Conservation (phyloP, 2,329 filamentous ascomycete genomes). For the Penicillium sumatraense region DNA sequence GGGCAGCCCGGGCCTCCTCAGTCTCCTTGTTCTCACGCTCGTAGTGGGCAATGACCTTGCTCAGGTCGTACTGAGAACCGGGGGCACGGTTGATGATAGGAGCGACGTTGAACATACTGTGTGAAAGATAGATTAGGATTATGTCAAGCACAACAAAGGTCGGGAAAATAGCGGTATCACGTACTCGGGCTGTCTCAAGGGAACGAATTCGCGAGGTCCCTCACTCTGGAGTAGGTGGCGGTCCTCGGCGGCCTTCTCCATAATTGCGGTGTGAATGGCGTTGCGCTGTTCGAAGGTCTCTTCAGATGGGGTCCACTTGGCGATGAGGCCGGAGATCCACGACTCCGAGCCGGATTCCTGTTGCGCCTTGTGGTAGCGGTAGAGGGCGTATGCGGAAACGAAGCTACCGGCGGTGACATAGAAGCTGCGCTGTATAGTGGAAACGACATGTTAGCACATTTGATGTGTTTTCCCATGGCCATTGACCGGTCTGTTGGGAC, state of each 20-base stretch:
- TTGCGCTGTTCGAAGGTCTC: slow-evolving; percentile 61
- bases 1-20: slow-evolving; percentile 60
- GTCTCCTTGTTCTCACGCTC: slow-evolving; percentile 60
- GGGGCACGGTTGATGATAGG: slow-evolving; percentile 67
- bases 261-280: slow-evolving; percentile 61
- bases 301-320: slow-evolving; percentile 59
- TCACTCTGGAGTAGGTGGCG: slow-evolving; percentile 62
- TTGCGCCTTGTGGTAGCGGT: slow-evolving; percentile 45
- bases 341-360: slow-evolving; percentile 44
- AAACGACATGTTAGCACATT: slow-evolving; percentile 23
- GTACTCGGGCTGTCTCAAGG: slow-evolving; percentile 68
- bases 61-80: slow-evolving; percentile 63
- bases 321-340: slow-evolving; percentile 54
- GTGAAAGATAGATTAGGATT: not conserved
- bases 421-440: slow-evolving; percentile 49
- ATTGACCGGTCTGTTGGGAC: slow-evolving; percentile 14
- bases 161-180: slow-evolving; percentile 36
- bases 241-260: slow-evolving; percentile 68
- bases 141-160: slow-evolving; percentile 7
- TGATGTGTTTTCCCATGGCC: not conserved
- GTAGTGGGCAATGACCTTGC: slow-evolving; percentile 66
- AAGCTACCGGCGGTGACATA: slow-evolving; percentile 51
- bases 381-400: slow-evolving; percentile 47
- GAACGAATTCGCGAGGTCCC: slow-evolving; percentile 48
- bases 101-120: slow-evolving; percentile 65